Evolutionary conservation across 352 stramenopile species (phyloP).

Genomic region (Pythium sp.): DNA sequence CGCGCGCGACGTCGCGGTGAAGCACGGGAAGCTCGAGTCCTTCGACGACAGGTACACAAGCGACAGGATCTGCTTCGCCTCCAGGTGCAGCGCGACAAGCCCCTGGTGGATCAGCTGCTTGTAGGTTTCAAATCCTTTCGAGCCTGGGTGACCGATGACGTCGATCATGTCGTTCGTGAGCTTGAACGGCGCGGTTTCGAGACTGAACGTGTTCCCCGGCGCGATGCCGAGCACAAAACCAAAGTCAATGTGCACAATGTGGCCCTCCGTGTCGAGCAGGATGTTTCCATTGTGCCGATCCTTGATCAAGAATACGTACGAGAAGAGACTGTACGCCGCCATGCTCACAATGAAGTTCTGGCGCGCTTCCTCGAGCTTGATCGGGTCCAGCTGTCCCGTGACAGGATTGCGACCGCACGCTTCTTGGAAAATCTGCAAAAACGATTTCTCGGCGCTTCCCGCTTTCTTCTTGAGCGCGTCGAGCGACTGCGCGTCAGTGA

Average conservation of each 20-base stretch:
- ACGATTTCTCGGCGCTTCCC: conserved; percentile 21
- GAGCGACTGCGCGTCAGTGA: conserved; percentile 94
- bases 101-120: conserved; percentile 90
- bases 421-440: conserved; percentile 49
- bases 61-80: conserved; percentile 91
- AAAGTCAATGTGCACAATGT: conserved; percentile 99
- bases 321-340: conserved; percentile 95
- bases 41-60: conserved; percentile 89
- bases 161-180: conserved; percentile 97
- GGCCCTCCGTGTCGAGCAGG: conserved; percentile 93
- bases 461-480: conserved; percentile 94
- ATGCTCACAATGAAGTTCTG: conserved; percentile 94
- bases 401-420: conserved; percentile 44
- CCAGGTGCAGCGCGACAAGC: conserved; percentile 92
- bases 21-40: conserved; percentile 94
- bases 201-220: conserved; percentile 95
- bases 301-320: conserved; percentile 96
- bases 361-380: conserved; percentile 73
- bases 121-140: conserved; percentile 88
- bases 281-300: conserved; percentile 99
- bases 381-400: conserved; percentile 35
- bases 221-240: conserved; percentile 97
- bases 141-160: conserved; percentile 85
- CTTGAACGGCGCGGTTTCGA: conserved; percentile 98
- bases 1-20: conserved; percentile 45